Evolutionary conservation across 352 stramenopile genomes (phyloP), one percentile per base, ranked within the genome.

Genomic region (Globisporangium sylvaticum): DNA sequence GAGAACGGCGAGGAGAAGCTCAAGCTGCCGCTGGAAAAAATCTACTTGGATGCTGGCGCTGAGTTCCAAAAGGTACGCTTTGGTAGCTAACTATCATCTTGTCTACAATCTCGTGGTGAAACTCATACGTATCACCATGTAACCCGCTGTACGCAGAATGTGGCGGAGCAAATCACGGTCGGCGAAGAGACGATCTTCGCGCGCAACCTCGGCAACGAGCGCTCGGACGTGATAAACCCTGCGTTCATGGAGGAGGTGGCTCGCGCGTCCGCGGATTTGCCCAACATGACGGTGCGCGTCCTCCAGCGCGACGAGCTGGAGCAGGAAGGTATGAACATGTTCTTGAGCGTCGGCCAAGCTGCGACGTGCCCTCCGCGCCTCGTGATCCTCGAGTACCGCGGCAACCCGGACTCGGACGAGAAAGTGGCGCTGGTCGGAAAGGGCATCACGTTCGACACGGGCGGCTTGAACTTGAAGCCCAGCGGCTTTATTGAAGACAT

Each of bases 401-500:
- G 87, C 29, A 86, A 92, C 66, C 79, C 85, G 1, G 75, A 83
- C 18, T 80, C 78, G 14, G 73, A 88, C 7, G 75, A 90, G 15
- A 89, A 79, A 56, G 73, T 95, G 8, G 91, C 87, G 15, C 69
- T 98, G 18, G 90, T 98, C 31, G 95, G 95, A 46, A 98, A 98
- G 75, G 95, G 92, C 20, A 87, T 98, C 56, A 97, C 89, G 54
- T 98, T 98, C 66, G 95, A 98, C 75, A 97, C 94, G 0, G 95
- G 95, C n/a, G 95, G 95, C 15, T 79, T 98, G 63, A 97, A 98
- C 79, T 78, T 98, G 52, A 98, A 98, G 79, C 89, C 91, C 0
- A 95, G 90, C 14, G 83, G 92, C 48, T 79, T 77, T 69, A 97
- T 97, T 14, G 90, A 97, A 65, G 84, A 96, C 64, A 97, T 97